Evolutionary conservation across 257 asterid species (phyloP), one percentile per base, ranked within the genome.

Genomic region (Fraxinus cuspidata): DNA sequence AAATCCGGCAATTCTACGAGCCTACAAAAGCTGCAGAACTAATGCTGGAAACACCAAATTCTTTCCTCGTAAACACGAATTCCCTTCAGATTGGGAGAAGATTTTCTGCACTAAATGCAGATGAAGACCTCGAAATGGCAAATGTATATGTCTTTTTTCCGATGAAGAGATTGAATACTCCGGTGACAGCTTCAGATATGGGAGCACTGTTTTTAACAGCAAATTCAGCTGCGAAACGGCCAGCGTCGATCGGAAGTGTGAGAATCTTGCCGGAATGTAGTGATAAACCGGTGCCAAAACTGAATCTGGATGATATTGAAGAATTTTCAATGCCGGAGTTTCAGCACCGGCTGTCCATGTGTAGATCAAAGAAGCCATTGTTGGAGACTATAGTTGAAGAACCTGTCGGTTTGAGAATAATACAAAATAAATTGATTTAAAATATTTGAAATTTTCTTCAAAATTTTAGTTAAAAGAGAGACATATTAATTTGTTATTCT

Each of bases 321-420:
- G 96, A 89, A 37, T 80, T 84, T 56, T 82, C 86, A 56, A 76
- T 80, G 74, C 86, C 87, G 74, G 91, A 92, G 77, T 88, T 90
- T 63, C 83, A 83, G 83, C 90, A 87, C 10, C 84, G 90, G 44
- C 34, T 89, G 81, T 87, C 95, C 0, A 70, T 87, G 84, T 85
- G 91, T 85, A 79, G 98, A 77, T 94, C 98, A 29, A 94, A 90
- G 90, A 94, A 92, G 79, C 98, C 98, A 34, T 74, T 92, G 88
- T 80, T 94, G 85, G 98, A 90, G 88, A 94, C 98, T 2, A 94
- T 94, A 74, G 82, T 76, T 27, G 97, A 94, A 87, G 96, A 94
- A 66, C 89, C 92, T 11, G 74, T 77, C 44, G 79, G 68, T 38
- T 37, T 69, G 47, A 81, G 89, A 87, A 11, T 63, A 12, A 11